phyloP scores from a whole-genome alignment of 2,329 filamentous ascomycete species.

The Ceratocystis eucalypticola region DNA sequence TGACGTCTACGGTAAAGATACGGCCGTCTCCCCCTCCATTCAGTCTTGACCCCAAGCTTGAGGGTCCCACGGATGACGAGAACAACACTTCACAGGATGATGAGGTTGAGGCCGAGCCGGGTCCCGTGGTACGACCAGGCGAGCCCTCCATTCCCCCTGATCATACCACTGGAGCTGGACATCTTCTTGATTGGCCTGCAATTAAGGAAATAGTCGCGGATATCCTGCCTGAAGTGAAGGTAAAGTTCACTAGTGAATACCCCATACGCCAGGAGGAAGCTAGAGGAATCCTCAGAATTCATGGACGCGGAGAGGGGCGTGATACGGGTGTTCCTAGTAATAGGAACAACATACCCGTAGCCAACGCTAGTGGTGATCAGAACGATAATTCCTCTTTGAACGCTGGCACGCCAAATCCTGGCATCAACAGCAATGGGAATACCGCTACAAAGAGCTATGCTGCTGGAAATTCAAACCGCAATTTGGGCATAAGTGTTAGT shows the following conservation, averaged over 20 bases:
- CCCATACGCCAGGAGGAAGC: conserved; percentile 63
- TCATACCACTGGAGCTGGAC: conserved; percentile 80
- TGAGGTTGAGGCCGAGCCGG: conserved; percentile 38
- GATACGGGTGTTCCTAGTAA: conserved; percentile 23
- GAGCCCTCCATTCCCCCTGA: conserved; percentile 64
- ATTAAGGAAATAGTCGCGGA: conserved; percentile 50
- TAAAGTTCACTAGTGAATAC: conserved; percentile 52
- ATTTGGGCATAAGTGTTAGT: background rate
- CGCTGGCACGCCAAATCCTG: background rate
- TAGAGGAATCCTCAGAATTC: conserved; percentile 60
- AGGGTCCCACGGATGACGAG: background rate
- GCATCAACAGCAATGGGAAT: background rate
- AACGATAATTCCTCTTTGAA: background rate
- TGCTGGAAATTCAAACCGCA: background rate
- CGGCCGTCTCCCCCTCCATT: background rate
- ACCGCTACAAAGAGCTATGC: background rate
- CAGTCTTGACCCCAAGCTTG: background rate
- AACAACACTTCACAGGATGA: conserved; percentile 29
- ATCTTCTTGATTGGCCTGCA: conserved; percentile 59
- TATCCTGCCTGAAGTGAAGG: conserved; percentile 35
- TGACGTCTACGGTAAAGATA: conserved; percentile 6
- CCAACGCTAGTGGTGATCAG: background rate
- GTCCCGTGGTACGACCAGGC: conserved; percentile 40
- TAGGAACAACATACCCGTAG: background rate
- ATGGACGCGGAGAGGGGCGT: conserved; percentile 58